phyloP scores from a whole-genome alignment of 345 rosid genomes.

The Luvunga scandens region DNA sequence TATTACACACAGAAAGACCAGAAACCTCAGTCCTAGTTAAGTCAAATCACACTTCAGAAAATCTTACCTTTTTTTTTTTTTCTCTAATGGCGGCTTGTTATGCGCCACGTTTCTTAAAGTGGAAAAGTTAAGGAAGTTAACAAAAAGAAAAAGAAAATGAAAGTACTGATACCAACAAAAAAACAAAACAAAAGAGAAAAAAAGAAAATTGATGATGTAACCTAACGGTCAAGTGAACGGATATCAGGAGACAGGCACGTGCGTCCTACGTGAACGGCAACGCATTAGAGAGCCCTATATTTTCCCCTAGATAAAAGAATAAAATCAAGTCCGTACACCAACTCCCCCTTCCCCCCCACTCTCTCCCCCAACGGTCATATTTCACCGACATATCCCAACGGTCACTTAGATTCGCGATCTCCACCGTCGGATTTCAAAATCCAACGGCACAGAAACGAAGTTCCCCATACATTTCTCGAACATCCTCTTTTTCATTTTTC shows the following conservation, averaged over 20 bases:
- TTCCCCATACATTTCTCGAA: conserved; percentile 33
- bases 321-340: conserved; percentile 47
- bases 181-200: neutral
- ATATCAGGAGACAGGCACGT: conserved; percentile 48
- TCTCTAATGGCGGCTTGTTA: conserved; percentile 10
- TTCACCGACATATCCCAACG: conserved; percentile 88
- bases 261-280: conserved; percentile 36
- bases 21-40: too few relatives aligned
- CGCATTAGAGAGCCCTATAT: neutral
- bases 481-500: conserved; percentile 18
- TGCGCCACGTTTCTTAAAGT: conserved; percentile 26
- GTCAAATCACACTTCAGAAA: conserved; percentile 3
- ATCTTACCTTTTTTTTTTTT: neutral
- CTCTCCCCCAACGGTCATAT: conserved; percentile 79
- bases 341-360: conserved; percentile 23
- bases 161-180: neutral
- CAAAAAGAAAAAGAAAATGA: neutral
- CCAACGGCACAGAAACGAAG: conserved; percentile 40
- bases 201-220: neutral
- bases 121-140: neutral
- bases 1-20: neutral
- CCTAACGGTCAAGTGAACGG: conserved; percentile 56
- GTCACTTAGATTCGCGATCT: conserved; percentile 47
- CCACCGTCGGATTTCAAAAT: conserved; percentile 62
- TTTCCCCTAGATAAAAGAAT: neutral